phyloP scores from a whole-genome alignment of 306 rosid genomes.

The Nissolia schottii region DNA sequence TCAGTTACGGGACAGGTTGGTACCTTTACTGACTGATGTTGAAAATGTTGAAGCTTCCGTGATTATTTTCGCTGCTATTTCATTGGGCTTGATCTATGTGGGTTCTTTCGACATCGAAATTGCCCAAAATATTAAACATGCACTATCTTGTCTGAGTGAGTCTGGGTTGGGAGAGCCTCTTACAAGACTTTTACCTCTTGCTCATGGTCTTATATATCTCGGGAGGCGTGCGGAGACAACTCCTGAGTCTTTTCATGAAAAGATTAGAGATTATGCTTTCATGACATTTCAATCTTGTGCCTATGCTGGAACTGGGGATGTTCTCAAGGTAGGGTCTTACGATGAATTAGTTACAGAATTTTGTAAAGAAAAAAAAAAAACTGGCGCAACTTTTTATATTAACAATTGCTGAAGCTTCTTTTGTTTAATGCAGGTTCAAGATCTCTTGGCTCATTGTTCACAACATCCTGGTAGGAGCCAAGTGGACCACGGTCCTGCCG shows the following conservation, averaged over 20 bases:
- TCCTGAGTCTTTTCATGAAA: constrained; percentile 88
- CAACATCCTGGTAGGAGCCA: constrained; percentile 97
- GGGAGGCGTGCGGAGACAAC: constrained; percentile 97
- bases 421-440: constrained; percentile 75
- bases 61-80: constrained; percentile 81
- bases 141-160: constrained; percentile 85
- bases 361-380: not conserved
- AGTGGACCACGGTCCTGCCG: constrained; percentile 97
- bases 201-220: constrained; percentile 92
- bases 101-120: constrained; percentile 96
- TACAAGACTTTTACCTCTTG: constrained; percentile 82
- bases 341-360: not conserved
- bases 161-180: constrained; percentile 90
- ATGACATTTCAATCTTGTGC: constrained; percentile 96
- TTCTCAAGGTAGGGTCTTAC: constrained; percentile 65
- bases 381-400: constrained; percentile 5
- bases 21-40: constrained; percentile 71
- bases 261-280: constrained; percentile 84
- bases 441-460: constrained; percentile 94
- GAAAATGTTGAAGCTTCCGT: constrained; percentile 84
- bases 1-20: constrained; percentile 70
- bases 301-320: constrained; percentile 99
- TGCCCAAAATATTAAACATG: constrained; percentile 88
- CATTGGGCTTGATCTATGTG: constrained; percentile 87
- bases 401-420: constrained; percentile 21